Evolutionary conservation across 1,284 basidiomycete species (phyloP).

Genomic region (Trametes versicolor): DNA sequence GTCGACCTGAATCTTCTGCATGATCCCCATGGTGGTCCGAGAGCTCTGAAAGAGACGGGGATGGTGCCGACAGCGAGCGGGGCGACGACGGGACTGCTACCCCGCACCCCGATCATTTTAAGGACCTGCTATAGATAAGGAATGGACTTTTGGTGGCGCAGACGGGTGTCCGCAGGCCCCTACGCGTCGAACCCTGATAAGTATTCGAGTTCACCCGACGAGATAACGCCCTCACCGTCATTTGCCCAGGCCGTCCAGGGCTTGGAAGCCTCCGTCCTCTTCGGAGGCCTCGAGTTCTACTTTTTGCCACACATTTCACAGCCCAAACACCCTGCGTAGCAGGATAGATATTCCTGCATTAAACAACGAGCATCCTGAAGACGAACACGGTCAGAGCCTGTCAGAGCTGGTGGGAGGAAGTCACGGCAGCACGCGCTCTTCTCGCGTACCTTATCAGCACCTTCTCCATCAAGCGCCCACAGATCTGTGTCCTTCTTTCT

Average conservation of each 20-base stretch:
- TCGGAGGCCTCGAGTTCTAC: background rate
- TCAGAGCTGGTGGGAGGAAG: background rate
- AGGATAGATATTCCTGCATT: too few species aligned
- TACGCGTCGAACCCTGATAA: conserved; percentile 26
- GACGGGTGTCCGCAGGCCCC: conserved; percentile 7
- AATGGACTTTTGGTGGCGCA: conserved; percentile 8
- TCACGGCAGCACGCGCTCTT: conserved; percentile 6
- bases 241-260: background rate
- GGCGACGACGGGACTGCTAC: conserved; percentile 14
- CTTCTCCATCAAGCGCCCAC: background rate
- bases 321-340: too few species aligned
- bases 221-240: conserved; percentile 18
- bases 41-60: background rate
- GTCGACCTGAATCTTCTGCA: conserved; percentile 38
- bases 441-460: background rate
- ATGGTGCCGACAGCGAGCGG: background rate
- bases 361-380: background rate
- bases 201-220: conserved; percentile 15
- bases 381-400: background rate
- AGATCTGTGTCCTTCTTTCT: background rate
- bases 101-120: conserved; percentile 20
- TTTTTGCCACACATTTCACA: too few species aligned
- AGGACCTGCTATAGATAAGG: conserved; percentile 23
- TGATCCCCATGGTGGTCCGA: conserved; percentile 27
- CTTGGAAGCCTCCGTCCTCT: background rate